These are phyloP conservation scores for Leptographium lundbergii DNA, from an alignment of 2,329 filamentous ascomycete genomes.

Conservation along the genomic window DNA sequence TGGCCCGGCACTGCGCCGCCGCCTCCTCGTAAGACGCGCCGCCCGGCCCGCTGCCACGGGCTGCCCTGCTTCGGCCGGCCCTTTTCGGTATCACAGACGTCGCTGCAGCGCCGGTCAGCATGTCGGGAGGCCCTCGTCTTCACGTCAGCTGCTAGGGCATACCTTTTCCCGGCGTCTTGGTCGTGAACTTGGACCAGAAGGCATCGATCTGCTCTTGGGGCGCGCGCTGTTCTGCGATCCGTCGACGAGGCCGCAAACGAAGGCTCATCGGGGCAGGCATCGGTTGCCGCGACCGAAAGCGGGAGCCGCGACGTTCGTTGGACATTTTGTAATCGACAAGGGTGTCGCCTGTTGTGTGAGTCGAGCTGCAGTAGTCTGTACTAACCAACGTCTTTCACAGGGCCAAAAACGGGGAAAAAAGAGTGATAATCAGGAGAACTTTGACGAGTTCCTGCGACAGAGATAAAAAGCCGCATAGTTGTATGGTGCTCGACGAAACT, in stretches of 20 bases:
- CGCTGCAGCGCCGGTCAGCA: conserved; percentile 25
- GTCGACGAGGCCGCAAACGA: background rate
- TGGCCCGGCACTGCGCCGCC: conserved; percentile 52
- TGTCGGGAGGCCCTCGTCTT: background rate
- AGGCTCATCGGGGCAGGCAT: background rate
- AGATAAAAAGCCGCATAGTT: background rate
- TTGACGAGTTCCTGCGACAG: background rate
- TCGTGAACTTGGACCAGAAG: conserved; percentile 62
- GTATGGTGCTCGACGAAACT: background rate
- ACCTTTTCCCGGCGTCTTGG: conserved; percentile 59
- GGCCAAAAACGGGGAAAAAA: background rate
- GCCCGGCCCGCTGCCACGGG: conserved; percentile 41
- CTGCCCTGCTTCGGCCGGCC: conserved; percentile 47
- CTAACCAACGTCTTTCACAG: background rate
- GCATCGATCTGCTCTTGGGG: conserved; percentile 53
- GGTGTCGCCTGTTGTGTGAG: background rate
- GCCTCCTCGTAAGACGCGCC: conserved; percentile 60
- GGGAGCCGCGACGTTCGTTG: background rate
- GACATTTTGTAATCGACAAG: background rate
- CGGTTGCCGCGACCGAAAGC: background rate
- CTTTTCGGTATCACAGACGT: conserved; percentile 60
- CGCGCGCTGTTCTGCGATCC: background rate
- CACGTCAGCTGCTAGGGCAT: conserved; percentile 1
- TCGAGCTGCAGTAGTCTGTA: background rate
- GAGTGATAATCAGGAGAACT: background rate